Evolutionary conservation across 1,284 basidiomycete species (phyloP), one percentile per base, ranked within the genome.

Genomic region (Uromyces viciae-fabae): DNA sequence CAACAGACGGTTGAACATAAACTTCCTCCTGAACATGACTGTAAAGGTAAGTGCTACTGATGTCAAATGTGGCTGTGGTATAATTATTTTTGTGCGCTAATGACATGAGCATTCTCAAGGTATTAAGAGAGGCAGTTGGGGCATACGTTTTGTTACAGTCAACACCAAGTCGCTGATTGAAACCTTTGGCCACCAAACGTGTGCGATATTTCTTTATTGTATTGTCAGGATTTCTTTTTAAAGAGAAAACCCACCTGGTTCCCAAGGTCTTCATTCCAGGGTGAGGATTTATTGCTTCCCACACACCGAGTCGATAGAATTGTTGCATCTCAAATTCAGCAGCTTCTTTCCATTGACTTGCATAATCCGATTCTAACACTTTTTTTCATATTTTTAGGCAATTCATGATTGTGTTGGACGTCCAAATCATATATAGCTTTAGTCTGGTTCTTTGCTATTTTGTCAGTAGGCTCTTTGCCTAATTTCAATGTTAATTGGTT

Each of bases 1-100:
- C 38, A n/a, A 46, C 17, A 25, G 73, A 56, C 40, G 36, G 25
- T 25, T 62, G 36, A 8, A 75, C 31, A 75, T 75, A 9, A n/a
- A 72, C 31, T 42, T 72, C 28, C 42, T 38, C 25, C n/a, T 64
- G 33, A 36, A 64, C 43, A 25, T 22, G 54, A 28, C 73, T 62
- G 38, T 75, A 52, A 38, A 75, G 31, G 73, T 75, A 75, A 19
- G 73, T 56, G 15, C 54, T 3, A 33, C 43, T 75, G 31, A 75
- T 56, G 36, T 75, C 73, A 40, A 75, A 75, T 40, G 17, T 38
- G 14, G 46, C 43, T 22, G 52, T 14, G 3, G 73, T 22, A 7
- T 38, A 77, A 14, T 28, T 31, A 3, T 46, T 3, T 52, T 58
- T 60, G 3, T 25, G 43, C 15, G 64, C 33, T 2, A 79, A 11